These are phyloP conservation scores for Spirogloea muscicola DNA, from an alignment of 139 green algal species.

Conservation along the genomic window DNA sequence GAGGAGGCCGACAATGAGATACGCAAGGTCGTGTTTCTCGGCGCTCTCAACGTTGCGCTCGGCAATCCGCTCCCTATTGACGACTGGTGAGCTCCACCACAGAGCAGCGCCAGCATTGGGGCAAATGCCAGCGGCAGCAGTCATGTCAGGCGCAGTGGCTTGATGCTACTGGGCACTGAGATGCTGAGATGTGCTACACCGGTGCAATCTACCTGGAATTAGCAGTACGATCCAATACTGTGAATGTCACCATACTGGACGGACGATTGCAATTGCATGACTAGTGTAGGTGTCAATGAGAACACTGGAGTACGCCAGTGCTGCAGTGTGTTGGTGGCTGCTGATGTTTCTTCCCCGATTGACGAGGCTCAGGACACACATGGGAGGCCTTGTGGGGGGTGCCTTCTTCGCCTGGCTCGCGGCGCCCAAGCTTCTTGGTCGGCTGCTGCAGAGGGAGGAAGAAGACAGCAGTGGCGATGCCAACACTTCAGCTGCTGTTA, in stretches of 20 bases:
- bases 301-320: neutral
- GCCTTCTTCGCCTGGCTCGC: neutral
- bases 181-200: no score
- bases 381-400: constrained; percentile 1
- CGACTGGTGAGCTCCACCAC: constrained; percentile 11
- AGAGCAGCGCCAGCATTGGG: no score
- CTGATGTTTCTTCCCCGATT: neutral
- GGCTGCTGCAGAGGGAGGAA: neutral
- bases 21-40: constrained; percentile 6
- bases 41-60: constrained; percentile 12
- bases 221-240: no score
- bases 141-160: no score
- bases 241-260: no score
- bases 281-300: neutral
- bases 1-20: constrained; percentile 17
- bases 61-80: constrained; percentile 23
- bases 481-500: no score
- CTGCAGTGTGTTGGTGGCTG: neutral
- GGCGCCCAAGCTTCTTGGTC: neutral
- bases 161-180: no score
- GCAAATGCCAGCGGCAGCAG: no score
- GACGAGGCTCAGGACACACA: neutral
- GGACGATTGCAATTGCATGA: no score
- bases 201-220: no score
- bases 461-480: no score